These are phyloP conservation scores for Arxiozyma telluris DNA, from an alignment of 1,139 yeast genomes.

Conservation along the genomic window DNA sequence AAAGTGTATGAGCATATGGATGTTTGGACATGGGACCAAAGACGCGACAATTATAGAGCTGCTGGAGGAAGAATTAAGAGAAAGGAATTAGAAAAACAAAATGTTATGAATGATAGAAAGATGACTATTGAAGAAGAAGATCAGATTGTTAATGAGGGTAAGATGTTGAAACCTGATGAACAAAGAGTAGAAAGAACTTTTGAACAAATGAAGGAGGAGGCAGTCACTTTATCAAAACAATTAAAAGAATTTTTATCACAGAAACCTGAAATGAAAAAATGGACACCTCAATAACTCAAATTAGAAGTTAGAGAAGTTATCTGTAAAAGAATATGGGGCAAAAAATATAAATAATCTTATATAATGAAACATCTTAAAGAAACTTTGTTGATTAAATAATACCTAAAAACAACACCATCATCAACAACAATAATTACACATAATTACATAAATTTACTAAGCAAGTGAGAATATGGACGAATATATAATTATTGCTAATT, in stretches of 20 bases:
- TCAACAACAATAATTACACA: not conserved
- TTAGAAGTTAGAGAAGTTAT: too few relatives aligned
- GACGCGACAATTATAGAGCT: slow-evolving; percentile 19
- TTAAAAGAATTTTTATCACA: slow-evolving; percentile 36
- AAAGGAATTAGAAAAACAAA: slow-evolving; percentile 12
- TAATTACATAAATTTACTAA: too few relatives aligned
- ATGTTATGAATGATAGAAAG: not conserved
- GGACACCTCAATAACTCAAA: not conserved
- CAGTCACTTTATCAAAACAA: slow-evolving; percentile 32
- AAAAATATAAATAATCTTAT: too few relatives aligned
- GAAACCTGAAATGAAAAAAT: slow-evolving; percentile 8
- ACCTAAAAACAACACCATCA: not conserved
- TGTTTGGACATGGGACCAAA: slow-evolving; percentile 35
- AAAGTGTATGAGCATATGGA: slow-evolving; percentile 58
- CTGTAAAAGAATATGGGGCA: too few relatives aligned
- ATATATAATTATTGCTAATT: too few relatives aligned
- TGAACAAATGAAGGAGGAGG: slow-evolving; percentile 61
- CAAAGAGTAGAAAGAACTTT: slow-evolving; percentile 45
- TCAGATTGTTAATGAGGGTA: not conserved
- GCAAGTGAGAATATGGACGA: not conserved
- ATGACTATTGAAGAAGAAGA: not conserved
- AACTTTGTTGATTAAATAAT: not conserved
- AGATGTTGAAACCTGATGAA: slow-evolving; percentile 35
- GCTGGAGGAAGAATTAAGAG: slow-evolving; percentile 24
- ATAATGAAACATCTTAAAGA: not conserved